Base-by-base conservation (phyloP, 1,284 basidiomycete genomes). In the Mycosarcoma mackinlayi region DNA sequence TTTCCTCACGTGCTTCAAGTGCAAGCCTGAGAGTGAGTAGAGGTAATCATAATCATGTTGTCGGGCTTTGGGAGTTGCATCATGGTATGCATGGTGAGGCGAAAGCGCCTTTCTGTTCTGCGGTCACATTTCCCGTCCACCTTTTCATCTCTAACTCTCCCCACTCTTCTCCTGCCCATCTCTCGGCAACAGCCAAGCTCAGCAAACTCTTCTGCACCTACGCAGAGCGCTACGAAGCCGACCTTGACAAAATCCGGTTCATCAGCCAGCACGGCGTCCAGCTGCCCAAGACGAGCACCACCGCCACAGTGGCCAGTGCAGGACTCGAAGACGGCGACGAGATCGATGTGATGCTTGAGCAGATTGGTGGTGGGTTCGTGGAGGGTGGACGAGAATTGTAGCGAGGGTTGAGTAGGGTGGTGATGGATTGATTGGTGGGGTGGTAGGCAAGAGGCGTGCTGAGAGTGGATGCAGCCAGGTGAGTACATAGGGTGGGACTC, bases 291-390 rank as follows among this genome's bases (percentile, higher is more conserved):
- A n/a, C 4, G 6, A 28, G 47, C 24, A 9, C 16, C 13, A n/a
- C 1, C 1, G 28, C 33, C 7, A 64, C 61, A 13, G 16, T 25
- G 23, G 6, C 18, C 42, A 48, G 19, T 0, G 31, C 8, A 11
- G 58, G 54, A 0, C 13, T 68, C 6, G 40, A 58, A 19, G 65
- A 68, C 23, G 54, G 45, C 0, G 65, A 68, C 8, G 50, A 57
- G 40, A 62, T 68, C 34, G 53, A 61, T 30, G 62, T 59, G 8
- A 52, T 57, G 62, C 34, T 65, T 6, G 62, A 65, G 35, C 62
- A 65, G 56, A 42, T 65, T 7, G 62, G 62, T n/a, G 62, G 62
- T 19, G n/a, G 62, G 55, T 24, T 5, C 35, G 24, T 24, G 30
- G 7, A 45, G 4, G 42, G 18, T 19, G 33, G 34, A 23, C 24